Conservation (phyloP, 768 basidiomycete species). For the Lepiota venenata region DNA sequence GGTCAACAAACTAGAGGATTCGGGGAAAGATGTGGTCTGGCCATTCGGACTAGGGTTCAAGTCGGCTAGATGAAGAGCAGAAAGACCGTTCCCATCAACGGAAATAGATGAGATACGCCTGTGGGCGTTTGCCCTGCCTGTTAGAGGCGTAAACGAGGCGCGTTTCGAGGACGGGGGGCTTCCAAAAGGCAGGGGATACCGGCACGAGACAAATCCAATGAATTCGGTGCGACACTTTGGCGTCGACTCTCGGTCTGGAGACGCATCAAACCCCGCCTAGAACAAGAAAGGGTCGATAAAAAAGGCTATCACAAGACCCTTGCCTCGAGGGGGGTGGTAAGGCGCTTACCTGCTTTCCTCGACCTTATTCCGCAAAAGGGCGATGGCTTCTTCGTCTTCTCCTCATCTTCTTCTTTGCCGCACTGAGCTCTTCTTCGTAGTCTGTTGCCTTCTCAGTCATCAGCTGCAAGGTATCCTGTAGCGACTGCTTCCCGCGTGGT, state of each 20-base stretch:
- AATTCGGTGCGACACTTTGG: constrained; percentile 49
- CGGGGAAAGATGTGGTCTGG: constrained; percentile 26
- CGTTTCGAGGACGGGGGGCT: constrained; percentile 60
- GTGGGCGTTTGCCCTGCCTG: constrained; percentile 53
- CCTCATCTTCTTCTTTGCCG: constrained; percentile 45
- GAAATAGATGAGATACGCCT: constrained; percentile 75
- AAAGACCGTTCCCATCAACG: constrained; percentile 42
- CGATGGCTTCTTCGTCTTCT: constrained; percentile 80
- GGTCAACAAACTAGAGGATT: constrained; percentile 21
- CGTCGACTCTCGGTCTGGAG: constrained; percentile 76
- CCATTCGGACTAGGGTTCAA: constrained; percentile 31
- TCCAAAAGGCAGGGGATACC: constrained; percentile 25
- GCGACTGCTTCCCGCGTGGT: constrained; percentile 53
- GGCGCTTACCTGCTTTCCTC: constrained; percentile 75
- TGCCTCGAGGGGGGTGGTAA: neutral
- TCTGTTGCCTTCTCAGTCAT: constrained; percentile 64
- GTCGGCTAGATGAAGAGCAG: constrained; percentile 24
- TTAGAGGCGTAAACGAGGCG: constrained; percentile 73
- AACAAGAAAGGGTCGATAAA: neutral
- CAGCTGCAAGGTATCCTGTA: constrained; percentile 59
- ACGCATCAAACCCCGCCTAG: constrained; percentile 82
- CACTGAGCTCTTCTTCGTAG: constrained; percentile 54
- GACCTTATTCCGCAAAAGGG: constrained; percentile 74
- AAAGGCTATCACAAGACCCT: neutral
- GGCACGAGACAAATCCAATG: constrained; percentile 50